phyloP scores from a whole-genome alignment of 768 basidiomycete species.

The Russula earlei region DNA sequence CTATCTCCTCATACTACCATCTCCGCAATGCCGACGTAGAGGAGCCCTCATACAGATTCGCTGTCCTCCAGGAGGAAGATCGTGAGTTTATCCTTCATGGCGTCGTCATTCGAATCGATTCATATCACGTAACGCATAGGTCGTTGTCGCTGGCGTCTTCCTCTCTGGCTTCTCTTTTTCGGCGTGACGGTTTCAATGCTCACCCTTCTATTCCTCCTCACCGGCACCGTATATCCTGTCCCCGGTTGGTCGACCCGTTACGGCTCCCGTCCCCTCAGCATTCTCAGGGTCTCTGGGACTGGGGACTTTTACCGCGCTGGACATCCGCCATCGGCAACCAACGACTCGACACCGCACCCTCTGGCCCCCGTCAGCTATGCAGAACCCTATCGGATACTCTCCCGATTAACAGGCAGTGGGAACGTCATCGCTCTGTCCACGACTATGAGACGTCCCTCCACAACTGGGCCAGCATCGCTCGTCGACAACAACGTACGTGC shows the following conservation, averaged over 20 bases:
- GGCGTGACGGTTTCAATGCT: constrained; percentile 5
- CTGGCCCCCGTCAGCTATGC: not conserved
- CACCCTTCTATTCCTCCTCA: constrained; percentile 10
- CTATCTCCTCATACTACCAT: not conserved
- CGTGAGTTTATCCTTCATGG: not conserved
- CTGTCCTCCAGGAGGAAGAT: not conserved
- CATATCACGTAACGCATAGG: not conserved
- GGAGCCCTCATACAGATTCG: not conserved
- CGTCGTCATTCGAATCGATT: not conserved
- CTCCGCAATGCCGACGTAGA: not conserved
- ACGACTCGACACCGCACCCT: not conserved
- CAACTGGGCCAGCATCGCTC: constrained; percentile 1
- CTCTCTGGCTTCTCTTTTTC: constrained; percentile 14
- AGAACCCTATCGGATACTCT: not conserved
- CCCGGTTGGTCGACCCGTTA: constrained; percentile 2
- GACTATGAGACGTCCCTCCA: not conserved
- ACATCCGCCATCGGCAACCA: not conserved
- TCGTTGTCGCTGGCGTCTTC: constrained; percentile 6
- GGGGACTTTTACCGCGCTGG: not conserved
- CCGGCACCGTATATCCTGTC: constrained; percentile 5
- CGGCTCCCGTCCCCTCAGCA: not conserved
- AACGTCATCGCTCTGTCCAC: not conserved
- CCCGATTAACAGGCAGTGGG: not conserved
- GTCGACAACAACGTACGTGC: constrained; percentile 10
- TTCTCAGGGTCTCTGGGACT: not conserved